Evolutionary conservation across 129 eudicot species (phyloP), one percentile per base, ranked within the genome.

Genomic region (Lactuca sativa): DNA sequence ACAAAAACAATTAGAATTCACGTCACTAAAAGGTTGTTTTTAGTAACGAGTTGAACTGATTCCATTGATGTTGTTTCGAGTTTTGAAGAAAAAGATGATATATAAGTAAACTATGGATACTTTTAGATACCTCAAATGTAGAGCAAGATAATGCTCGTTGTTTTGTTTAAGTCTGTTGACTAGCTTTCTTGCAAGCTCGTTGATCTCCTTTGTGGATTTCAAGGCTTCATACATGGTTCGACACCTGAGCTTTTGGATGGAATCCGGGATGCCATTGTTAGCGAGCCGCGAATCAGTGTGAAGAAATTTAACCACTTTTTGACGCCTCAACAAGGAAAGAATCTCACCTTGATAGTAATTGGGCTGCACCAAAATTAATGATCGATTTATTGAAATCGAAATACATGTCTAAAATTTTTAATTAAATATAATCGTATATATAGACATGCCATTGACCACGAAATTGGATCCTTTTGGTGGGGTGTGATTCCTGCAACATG

Each of bases 371-470:
- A 63, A 70, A 0, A 25, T 25, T 25, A 25, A 57, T 32, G 48
- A 36, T 25, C 25, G 47, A 56, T 64, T 61, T 67, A 70, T 63
- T 56, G 37, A 56, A 30, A 34, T 47, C 16, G 44, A 31, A 51
- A 62, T 25, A 7, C 49, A 43, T 9, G 2, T 36, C 16, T 40
- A 31, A 14, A 1, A 30, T 2, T 73, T 4, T 13, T 25, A 25
- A 9, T 36, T 49, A 6, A 14, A 64, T 41, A 43, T 6, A 54
- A 8, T 68, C 7, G 30, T 14, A 66, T 53, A 53, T 48, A 38
- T 25, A 72, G 38, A 75, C 84, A 11, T 84, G 80, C 90, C 95
- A 82, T 88, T 13, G 90, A 88, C 95, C 90, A 88, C 37, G 95
- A 88, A 68, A 79, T 59, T 1, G 90, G 90, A 14, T 84, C 83